These are phyloP conservation scores for Darksidea phi DNA, from an alignment of 495 filamentous ascomycete genomes.

Conservation along the genomic window DNA sequence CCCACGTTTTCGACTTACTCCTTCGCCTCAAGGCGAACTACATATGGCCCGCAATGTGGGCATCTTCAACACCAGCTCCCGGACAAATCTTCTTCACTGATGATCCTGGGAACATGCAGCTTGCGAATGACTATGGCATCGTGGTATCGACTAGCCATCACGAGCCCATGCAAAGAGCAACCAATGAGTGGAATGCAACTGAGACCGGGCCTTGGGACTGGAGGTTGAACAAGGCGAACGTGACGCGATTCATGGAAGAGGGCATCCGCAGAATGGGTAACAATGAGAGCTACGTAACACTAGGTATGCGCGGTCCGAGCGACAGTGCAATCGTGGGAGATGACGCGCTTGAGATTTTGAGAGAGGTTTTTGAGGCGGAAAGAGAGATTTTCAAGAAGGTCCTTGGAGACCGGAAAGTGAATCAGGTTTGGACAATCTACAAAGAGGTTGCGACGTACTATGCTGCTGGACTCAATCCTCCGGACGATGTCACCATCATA, in stretches of 20 bases:
- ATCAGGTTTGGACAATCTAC: slow-evolving; percentile 26
- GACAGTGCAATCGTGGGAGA: slow-evolving; percentile 11
- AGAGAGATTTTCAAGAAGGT: slow-evolving; percentile 17
- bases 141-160: slow-evolving; percentile 27
- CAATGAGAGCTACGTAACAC: slow-evolving; percentile 18
- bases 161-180: slow-evolving; percentile 27
- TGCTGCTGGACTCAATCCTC: slow-evolving; percentile 16
- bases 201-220: slow-evolving; percentile 24
- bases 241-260: slow-evolving; percentile 24
- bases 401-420: slow-evolving; percentile 8
- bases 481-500: slow-evolving; percentile 27
- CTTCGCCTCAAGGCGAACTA: slow-evolving; percentile 27
- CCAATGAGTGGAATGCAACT: slow-evolving; percentile 26
- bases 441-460: slow-evolving; percentile 29
- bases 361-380: slow-evolving; percentile 21
- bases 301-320: slow-evolving; percentile 24
- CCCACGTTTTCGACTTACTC: slow-evolving; percentile 25
- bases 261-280: slow-evolving; percentile 12
- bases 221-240: slow-evolving; percentile 22
- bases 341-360: slow-evolving; percentile 16
- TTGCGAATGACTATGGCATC: slow-evolving; percentile 27
- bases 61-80: slow-evolving; percentile 10
- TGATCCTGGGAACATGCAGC: slow-evolving; percentile 21
- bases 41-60: slow-evolving; percentile 30
- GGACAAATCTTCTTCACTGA: slow-evolving; percentile 29